A percentile compares a stretch with the other conserved stretches of the same genome.
These are phyloP conservation scores for Annulohypoxylon nitens DNA, from an alignment of 495 filamentous ascomycete genomes.

Conservation along the genomic window DNA sequence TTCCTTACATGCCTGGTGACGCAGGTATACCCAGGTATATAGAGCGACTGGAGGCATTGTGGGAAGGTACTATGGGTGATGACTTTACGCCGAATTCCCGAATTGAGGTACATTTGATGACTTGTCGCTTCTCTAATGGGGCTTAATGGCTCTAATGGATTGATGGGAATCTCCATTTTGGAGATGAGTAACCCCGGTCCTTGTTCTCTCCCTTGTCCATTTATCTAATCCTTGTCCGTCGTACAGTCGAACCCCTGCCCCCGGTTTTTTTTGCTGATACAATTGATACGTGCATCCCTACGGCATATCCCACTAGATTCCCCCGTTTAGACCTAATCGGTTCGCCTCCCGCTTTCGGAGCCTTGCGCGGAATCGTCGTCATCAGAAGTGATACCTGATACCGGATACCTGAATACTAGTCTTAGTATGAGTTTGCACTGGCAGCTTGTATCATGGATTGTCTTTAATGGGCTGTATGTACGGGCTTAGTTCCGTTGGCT, in stretches of 20 bases:
- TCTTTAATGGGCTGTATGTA: not conserved
- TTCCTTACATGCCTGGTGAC: slow-evolving; percentile 1
- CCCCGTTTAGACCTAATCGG: slow-evolving; percentile 45
- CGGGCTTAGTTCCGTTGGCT: not conserved
- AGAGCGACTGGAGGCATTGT: not conserved
- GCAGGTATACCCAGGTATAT: slow-evolving; percentile 9
- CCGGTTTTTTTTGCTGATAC: slow-evolving; percentile 23
- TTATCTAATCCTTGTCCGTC: slow-evolving; percentile 23
- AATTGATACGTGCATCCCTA: slow-evolving; percentile 45
- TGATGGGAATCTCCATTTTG: slow-evolving; percentile 24
- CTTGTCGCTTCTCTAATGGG: slow-evolving; percentile 22
- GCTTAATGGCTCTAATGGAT: slow-evolving; percentile 7
- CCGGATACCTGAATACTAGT: slow-evolving; percentile 2
- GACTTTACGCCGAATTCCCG: slow-evolving; percentile 39
- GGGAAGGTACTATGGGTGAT: not conserved
- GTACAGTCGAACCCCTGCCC: slow-evolving; percentile 19
- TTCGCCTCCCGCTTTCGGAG: slow-evolving; percentile 52
- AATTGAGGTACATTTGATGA: slow-evolving; percentile 32
- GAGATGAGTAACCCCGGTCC: slow-evolving; percentile 30
- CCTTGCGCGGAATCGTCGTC: slow-evolving; percentile 50
- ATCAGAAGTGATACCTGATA: slow-evolving; percentile 44
- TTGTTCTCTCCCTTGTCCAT: slow-evolving; percentile 9
- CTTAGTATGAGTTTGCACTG: not conserved
- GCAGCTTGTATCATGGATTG: not conserved
- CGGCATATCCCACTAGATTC: slow-evolving; percentile 39